phyloP scores from a whole-genome alignment of 2,329 filamentous ascomycete species.

The Chaetomium sp. region DNA sequence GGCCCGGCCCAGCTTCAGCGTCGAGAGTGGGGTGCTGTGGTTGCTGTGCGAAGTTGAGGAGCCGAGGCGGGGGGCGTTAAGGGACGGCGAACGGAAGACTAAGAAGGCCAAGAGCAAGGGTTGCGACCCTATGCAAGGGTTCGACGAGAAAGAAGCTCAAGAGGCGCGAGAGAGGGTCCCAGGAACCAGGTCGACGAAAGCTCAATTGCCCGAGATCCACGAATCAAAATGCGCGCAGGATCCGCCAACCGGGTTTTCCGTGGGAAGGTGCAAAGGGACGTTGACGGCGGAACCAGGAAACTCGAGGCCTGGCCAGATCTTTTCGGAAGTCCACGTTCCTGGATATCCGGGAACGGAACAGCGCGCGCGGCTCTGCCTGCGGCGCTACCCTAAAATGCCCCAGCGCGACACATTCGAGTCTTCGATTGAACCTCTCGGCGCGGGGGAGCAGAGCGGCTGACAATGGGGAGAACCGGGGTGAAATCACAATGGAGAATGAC shows the following conservation, averaged over 20 bases:
- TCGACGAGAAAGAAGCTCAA: background rate
- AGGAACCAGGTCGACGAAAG: background rate
- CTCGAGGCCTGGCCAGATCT: too few species aligned
- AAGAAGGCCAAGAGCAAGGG: background rate
- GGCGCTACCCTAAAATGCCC: constrained; percentile 8
- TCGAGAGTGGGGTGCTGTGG: too few species aligned
- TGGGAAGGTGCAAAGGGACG: constrained; percentile 16
- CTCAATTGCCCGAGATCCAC: constrained; percentile 14
- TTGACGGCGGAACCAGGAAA: constrained; percentile 8
- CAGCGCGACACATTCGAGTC: too few species aligned
- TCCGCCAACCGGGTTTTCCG: constrained; percentile 18
- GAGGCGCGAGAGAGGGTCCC: background rate
- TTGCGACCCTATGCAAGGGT: background rate
- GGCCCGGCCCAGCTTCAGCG: too few species aligned
- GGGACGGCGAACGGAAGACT: background rate
- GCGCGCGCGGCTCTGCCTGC: constrained; percentile 18
- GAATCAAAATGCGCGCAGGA: constrained; percentile 19
- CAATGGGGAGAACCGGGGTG: constrained; percentile 14
- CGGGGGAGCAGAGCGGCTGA: too few species aligned
- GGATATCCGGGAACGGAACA: constrained; percentile 25
- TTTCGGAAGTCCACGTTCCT: constrained; percentile 29
- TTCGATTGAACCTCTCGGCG: too few species aligned
- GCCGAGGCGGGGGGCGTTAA: too few species aligned
- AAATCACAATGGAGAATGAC: background rate
- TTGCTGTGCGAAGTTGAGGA: too few species aligned